phyloP scores from a whole-genome alignment of 2,329 filamentous ascomycete species.

The Pyrenophora teres region DNA sequence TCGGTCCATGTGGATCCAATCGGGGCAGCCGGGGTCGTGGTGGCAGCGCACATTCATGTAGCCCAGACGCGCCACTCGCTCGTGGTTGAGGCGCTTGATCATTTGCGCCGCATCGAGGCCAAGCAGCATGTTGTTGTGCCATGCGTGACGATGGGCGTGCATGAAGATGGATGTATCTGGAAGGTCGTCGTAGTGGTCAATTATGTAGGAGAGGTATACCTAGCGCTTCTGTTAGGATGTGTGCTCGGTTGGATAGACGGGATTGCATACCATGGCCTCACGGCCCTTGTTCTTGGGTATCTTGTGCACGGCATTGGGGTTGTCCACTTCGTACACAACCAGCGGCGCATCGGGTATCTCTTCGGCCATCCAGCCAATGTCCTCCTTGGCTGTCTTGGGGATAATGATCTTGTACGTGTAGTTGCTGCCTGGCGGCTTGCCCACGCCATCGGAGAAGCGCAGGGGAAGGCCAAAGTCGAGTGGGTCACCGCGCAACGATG shows the following conservation, averaged over 20 bases:
- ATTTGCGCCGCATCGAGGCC: slow-evolving; percentile 57
- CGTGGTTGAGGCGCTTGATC: slow-evolving; percentile 57
- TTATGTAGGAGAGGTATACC: slow-evolving; percentile 64
- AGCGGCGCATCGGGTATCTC: slow-evolving; percentile 44
- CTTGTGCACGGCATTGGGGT: slow-evolving; percentile 55
- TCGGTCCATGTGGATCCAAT: slow-evolving; percentile 59
- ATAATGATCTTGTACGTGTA: slow-evolving; percentile 45
- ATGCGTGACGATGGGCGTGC: slow-evolving; percentile 59
- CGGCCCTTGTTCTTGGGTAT: slow-evolving; percentile 64
- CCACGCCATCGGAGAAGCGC: slow-evolving; percentile 35
- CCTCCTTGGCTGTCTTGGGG: slow-evolving; percentile 46
- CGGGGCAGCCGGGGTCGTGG: slow-evolving; percentile 62
- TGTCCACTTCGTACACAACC: slow-evolving; percentile 59
- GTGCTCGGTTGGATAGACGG: background rate
- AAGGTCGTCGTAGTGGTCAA: slow-evolving; percentile 64
- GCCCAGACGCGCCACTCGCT: slow-evolving; percentile 57
- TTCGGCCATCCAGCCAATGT: slow-evolving; percentile 43
- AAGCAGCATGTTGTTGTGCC: slow-evolving; percentile 64
- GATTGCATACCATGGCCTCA: slow-evolving; percentile 58
- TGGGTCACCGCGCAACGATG: slow-evolving; percentile 30
- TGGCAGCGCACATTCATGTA: slow-evolving; percentile 66
- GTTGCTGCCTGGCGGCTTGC: slow-evolving; percentile 43
- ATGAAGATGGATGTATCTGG: slow-evolving; percentile 65
- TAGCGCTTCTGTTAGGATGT: slow-evolving; percentile 18
- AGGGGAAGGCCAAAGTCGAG: slow-evolving; percentile 45